Evolutionary conservation across 441 rosid genomes (phyloP), one percentile per base, ranked within the genome.

Genomic region (Metrosideros polymorpha): DNA sequence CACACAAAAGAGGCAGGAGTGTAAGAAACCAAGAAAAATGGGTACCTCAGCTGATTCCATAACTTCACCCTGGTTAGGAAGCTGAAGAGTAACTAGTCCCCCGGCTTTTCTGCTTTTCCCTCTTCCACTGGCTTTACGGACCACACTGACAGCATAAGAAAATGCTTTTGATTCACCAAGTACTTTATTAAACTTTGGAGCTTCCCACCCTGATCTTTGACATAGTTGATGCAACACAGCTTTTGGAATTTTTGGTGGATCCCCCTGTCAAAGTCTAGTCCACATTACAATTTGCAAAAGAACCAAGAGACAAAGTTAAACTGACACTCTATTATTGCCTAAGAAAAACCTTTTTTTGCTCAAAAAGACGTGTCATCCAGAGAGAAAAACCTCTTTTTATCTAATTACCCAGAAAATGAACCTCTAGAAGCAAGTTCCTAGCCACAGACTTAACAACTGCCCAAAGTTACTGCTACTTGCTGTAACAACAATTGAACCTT

Each of bases 101-200:
- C 99, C 99, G 71, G 98, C 93, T 92, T 94, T 95, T 92, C 98
- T 93, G 89, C 92, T 95, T 93, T 96, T 97, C 86, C 99, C 99
- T 86, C 98, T 92, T 82, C 99, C 99, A 66, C 93, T 93, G 89
- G 99, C 94, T 92, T 96, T 97, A 86, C 98, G 99, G 59, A 96
- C 89, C 87, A 97, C 91, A 91, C 96, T 95, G 90, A 94, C 94
- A 90, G 94, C 82, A 89, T 97, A 97, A 27, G 90, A 91, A 89
- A 93, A 89, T 47, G 87, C 85, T 61, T 86, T 91, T 88, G 88
- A 94, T 91, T 91, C 94, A 61, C 86, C 91, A 47, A 86, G 87
- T 77, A 93, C 82, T 90, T 96, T 97, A 84, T 92, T 92, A 86
- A 97, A 97, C 88, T 96, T 97, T 24, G 99, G 99, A 85, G 99